Conservation (phyloP, 495 filamentous ascomycete species). For the Daldinia caldariorum region DNA sequence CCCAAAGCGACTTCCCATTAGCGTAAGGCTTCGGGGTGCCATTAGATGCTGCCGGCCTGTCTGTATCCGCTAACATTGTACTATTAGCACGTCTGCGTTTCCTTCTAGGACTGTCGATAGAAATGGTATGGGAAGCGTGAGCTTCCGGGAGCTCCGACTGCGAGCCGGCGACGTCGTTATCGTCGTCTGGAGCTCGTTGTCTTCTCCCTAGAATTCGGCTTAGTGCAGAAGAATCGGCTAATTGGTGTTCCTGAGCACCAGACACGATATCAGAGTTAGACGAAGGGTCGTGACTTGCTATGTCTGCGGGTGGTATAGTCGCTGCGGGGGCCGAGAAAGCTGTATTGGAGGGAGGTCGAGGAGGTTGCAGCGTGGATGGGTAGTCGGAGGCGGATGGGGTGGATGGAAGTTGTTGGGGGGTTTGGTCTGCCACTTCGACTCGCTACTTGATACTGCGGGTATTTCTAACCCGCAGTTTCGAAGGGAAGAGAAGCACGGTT, state of each 20-base stretch:
- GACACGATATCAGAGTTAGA: constrained; percentile 29
- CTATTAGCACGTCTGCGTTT: constrained; percentile 43
- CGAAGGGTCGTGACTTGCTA: constrained; percentile 26
- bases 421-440: constrained; percentile 60
- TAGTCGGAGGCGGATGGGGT: constrained; percentile 55
- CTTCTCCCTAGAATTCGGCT: constrained; percentile 43
- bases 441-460: constrained; percentile 44
- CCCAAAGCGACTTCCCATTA: constrained; percentile 42
- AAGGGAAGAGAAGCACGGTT: constrained; percentile 30
- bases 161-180: constrained; percentile 31
- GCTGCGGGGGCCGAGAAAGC: constrained; percentile 49
- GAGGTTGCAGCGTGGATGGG: constrained; percentile 55
- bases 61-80: constrained; percentile 46
- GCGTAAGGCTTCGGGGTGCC: constrained; percentile 43
- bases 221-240: constrained; percentile 29
- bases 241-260: constrained; percentile 26
- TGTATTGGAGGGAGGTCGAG: constrained; percentile 52
- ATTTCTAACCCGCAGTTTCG: constrained; percentile 39
- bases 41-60: constrained; percentile 39
- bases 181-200: constrained; percentile 38
- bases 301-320: constrained; percentile 29
- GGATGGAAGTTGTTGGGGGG: constrained; percentile 47
- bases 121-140: constrained; percentile 18
- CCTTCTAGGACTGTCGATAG: constrained; percentile 29
- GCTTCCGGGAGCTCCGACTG: constrained; percentile 38